A percentile compares a stretch with the other conserved stretches of the same genome.
phyloP scores from a whole-genome alignment of 2,329 filamentous ascomycete genomes.

The Nemania abortiva region DNA sequence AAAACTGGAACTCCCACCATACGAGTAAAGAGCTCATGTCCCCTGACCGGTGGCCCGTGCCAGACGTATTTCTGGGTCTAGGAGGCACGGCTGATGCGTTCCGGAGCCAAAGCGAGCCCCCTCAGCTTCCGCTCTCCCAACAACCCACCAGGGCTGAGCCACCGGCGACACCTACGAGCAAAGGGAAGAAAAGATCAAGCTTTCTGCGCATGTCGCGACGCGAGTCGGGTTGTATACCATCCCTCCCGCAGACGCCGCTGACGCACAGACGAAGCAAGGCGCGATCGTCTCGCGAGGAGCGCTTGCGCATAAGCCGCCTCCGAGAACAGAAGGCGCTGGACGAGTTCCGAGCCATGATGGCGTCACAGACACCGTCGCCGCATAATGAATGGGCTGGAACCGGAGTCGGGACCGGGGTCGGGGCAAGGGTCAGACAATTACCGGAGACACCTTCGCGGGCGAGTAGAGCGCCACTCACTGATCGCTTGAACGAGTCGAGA shows the following conservation, averaged over 20 bases:
- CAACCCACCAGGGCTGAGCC: conserved; percentile 3
- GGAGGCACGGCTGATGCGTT: conserved; percentile 35
- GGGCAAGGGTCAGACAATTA: conserved; percentile 36
- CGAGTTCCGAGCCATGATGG: conserved; percentile 34
- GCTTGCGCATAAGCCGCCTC: conserved; percentile 37
- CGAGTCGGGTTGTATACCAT: conserved; percentile 33
- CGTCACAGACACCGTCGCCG: conserved; percentile 41
- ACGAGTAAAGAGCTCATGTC: conserved; percentile 41
- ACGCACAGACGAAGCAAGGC: conserved; percentile 36
- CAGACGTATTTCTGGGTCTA: conserved; percentile 33
- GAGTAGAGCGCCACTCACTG: conserved; percentile 33
- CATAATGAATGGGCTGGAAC: conserved; percentile 37
- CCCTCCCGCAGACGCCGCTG: conserved; percentile 36
- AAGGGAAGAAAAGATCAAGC: conserved; percentile 34
- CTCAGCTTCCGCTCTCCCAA: conserved; percentile 35
- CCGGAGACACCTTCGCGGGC: conserved; percentile 44
- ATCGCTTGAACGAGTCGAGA: conserved; percentile 37
- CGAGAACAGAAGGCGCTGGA: conserved; percentile 38
- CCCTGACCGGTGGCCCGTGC: conserved; percentile 44
- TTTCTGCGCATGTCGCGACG: conserved; percentile 30
- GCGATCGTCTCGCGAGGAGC: conserved; percentile 40
- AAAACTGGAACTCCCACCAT: conserved; percentile 44
- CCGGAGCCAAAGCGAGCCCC: conserved; percentile 38
- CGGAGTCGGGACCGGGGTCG: no score
- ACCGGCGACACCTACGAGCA: conserved; percentile 29